Percentiles rank a stretch among this genome's conserved stretches.
Conservation (phyloP, 768 basidiomycete species). For the Amylocystis lapponica region DNA sequence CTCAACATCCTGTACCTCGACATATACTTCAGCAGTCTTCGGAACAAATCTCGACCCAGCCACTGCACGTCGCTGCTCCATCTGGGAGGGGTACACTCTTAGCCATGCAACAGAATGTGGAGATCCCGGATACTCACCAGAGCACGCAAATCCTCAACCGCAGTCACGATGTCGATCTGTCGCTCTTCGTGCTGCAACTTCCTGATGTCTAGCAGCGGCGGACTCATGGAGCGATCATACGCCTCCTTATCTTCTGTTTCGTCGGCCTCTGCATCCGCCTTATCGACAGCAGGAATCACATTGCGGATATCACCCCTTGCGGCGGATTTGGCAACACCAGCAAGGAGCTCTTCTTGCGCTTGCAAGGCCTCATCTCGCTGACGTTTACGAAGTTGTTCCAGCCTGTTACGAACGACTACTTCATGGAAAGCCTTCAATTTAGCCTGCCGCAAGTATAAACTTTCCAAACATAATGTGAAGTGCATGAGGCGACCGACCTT, state of each 20-base stretch:
- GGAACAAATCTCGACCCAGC: slow-evolving; percentile 86
- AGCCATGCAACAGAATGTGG: slow-evolving; percentile 5
- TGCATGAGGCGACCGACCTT: slow-evolving; percentile 57
- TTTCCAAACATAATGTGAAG: background rate
- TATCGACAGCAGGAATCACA: slow-evolving; percentile 26
- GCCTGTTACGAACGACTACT: slow-evolving; percentile 91
- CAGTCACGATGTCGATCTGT: slow-evolving; percentile 70
- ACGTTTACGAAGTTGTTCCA: slow-evolving; percentile 92
- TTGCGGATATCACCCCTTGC: slow-evolving; percentile 40
- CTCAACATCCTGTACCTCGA: slow-evolving; percentile 53
- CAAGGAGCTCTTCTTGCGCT: slow-evolving; percentile 85
- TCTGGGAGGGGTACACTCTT: slow-evolving; percentile 38
- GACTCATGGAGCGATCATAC: slow-evolving; percentile 86
- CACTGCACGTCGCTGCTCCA: slow-evolving; percentile 73
- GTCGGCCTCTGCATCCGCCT: slow-evolving; percentile 32
- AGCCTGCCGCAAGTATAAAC: slow-evolving; percentile 64
- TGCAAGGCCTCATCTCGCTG: slow-evolving; percentile 95
- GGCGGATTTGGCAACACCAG: slow-evolving; percentile 64
- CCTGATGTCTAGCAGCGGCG: slow-evolving; percentile 65
- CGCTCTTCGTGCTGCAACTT: slow-evolving; percentile 72
- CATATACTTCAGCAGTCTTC: slow-evolving; percentile 57
- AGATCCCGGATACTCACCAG: slow-evolving; percentile 44
- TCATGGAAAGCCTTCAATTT: slow-evolving; percentile 91
- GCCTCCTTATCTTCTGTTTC: slow-evolving; percentile 62
- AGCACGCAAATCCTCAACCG: slow-evolving; percentile 53